phyloP scores from a whole-genome alignment of 225 moss, liverwort and hornwort genomes.

The Bryoerythrophyllum caledonicum region DNA sequence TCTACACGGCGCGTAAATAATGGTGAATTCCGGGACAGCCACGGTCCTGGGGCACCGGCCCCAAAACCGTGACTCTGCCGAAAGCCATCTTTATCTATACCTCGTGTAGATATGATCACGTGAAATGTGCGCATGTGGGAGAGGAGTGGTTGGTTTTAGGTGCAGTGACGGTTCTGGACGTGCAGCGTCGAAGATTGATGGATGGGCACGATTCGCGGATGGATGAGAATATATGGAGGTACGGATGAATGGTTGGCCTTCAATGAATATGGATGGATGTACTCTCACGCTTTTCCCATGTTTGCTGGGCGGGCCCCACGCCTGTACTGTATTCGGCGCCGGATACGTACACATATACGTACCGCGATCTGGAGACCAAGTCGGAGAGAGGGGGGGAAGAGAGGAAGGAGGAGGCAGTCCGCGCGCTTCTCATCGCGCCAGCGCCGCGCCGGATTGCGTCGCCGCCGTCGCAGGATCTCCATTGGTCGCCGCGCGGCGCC shows the following conservation, averaged over 20 bases:
- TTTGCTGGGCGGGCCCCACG: background rate
- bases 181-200: background rate
- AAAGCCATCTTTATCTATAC: background rate
- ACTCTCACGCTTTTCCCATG: too few species aligned
- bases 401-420: background rate
- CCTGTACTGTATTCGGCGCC: background rate
- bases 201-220: too few species aligned
- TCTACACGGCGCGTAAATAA: accelerated
- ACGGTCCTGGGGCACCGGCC: background rate
- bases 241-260: too few species aligned
- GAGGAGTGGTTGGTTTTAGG: background rate
- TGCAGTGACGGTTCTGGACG: background rate
- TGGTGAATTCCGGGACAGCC: background rate
- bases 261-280: too few species aligned
- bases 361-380: background rate
- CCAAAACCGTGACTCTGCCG: background rate
- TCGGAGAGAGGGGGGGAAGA: background rate
- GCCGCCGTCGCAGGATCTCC: background rate
- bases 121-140: background rate
- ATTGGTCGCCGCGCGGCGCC: background rate
- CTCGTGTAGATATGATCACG: accelerated
- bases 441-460: background rate
- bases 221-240: background rate
- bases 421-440: background rate
- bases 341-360: background rate